Evolutionary conservation across 768 basidiomycete species (phyloP), one percentile per base, ranked within the genome.

Genomic region (Naganishia vaughanmartiniae): DNA sequence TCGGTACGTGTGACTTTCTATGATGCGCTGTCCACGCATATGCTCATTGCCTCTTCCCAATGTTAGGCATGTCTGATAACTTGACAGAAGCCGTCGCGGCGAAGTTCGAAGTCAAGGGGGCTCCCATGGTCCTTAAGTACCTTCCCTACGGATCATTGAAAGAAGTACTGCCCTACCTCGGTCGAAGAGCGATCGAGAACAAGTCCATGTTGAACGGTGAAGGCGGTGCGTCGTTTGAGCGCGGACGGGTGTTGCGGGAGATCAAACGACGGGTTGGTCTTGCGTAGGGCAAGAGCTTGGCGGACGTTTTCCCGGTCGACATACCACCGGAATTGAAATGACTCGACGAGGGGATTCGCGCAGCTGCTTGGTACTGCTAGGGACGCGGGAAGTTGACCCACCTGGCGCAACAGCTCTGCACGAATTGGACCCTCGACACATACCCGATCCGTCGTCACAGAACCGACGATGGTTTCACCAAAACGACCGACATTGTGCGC

Each of bases 151-250:
- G 74, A 36, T 70, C 71, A 2, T 66, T 80, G 24, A 58, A 55
- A 28, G 70, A 73, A 28, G 90, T 92, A 12, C 89, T 96, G 87
- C 93, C 94, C 0, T 97, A 95, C 79, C 85, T 96, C 11, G 86
- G 89, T 48, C 86, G 93, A 36, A 85, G 94, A 19, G 93, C 93
- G 0, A 88, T 93, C 54, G 93, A 96, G 87, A 96, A 97, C 83
- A 94, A 92, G 81, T 89, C 89, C 0, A 85, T 96, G 1, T 85
- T 97, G 31, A 90, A 89, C 39, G 81, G 86, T 24, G 79, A 80
- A 30, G 90, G 89, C 0, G 87, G 84, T 15, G 91, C 92, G 0
- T 80, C 81, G 2, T 83, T 84, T 28, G 91, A 92, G 79, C 83
- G 89, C 28, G 80, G 79, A 69, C 78, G 87, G 34, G 87, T 88